Evolutionary conservation across 2,329 filamentous ascomycete species (phyloP), one percentile per base, ranked within the genome.

Genomic region (Phoma sp.): DNA sequence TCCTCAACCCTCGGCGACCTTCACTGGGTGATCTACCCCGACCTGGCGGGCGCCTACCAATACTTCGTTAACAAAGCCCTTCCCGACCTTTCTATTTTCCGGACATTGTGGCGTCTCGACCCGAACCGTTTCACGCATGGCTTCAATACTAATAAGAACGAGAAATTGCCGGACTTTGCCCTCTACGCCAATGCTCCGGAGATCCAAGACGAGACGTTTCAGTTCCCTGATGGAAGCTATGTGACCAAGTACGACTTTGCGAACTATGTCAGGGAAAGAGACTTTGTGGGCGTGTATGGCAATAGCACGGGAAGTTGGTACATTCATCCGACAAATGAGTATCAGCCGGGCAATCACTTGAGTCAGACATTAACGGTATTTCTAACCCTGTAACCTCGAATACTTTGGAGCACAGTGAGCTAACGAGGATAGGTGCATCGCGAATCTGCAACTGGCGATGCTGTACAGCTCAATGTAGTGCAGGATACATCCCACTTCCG

Each of bases 141-240:
- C 5, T 72, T 74, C 45, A 81, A 78, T 1, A 71, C 74, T 21
- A 65, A 76, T 21, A 76, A 75, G 32, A 77, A 81, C 51, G 77
- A 74, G 28, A 57, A 64, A 3, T 65, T 81, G 12, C 78, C 79
- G 1, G 65, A 74, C 0, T 68, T 79, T 10, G 59, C 67, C 5
- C 72, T 78, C 21, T 79, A 79, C 52, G 54, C 71, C 5, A 67
- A 57, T 5, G 68, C 73, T 18, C 76, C 76, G 17, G 78, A 80
- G 48, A 74, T 81, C 9, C 78, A 81, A 56, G 80, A 81, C 60
- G 78, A 81, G 68, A 81, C 80, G 2, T 81, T 78, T 74, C 66
- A 74, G 45, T 69, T 63, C 4, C 68, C 68, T 0, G 76, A 79
- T 36, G 78, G 79, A 0, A 69, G 66, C 1, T 81, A 80, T 47